Percentiles rank a stretch among this genome's conserved stretches.
phyloP scores from a whole-genome alignment of 768 basidiomycete species.

The Hericium alpestre region DNA sequence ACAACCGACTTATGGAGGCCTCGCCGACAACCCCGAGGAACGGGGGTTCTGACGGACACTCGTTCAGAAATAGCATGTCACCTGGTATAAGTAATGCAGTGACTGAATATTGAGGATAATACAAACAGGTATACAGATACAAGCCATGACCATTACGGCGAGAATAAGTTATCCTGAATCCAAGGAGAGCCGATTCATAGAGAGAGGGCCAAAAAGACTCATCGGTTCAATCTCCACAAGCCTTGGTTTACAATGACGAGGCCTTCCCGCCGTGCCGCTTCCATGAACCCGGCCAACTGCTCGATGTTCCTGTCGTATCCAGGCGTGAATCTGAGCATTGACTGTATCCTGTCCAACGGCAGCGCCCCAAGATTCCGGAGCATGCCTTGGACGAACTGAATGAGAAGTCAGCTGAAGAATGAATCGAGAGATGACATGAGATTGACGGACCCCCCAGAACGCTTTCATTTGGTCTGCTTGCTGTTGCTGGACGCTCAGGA shows the following conservation, averaged over 20 bases:
- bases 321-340: conserved; percentile 77
- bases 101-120: background rate
- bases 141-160: background rate
- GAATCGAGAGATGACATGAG: conserved; percentile 1
- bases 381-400: conserved; percentile 83
- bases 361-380: conserved; percentile 76
- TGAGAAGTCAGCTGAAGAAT: conserved; percentile 35
- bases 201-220: background rate
- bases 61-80: too few species aligned
- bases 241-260: conserved; percentile 62
- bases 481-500: conserved; percentile 55
- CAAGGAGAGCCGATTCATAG: background rate
- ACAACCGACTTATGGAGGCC: too few species aligned
- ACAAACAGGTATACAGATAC: background rate
- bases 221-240: conserved; percentile 46
- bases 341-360: conserved; percentile 74
- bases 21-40: too few species aligned
- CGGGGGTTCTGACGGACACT: too few species aligned
- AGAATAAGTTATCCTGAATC: background rate
- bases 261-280: conserved; percentile 69
- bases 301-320: conserved; percentile 74
- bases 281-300: conserved; percentile 71
- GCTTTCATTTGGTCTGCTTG: conserved; percentile 80
- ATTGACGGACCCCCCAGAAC: conserved; percentile 66
- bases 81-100: too few species aligned